These are phyloP conservation scores for Talaromyces sp. DNA, from an alignment of 2,329 filamentous ascomycete species.

Conservation along the genomic window DNA sequence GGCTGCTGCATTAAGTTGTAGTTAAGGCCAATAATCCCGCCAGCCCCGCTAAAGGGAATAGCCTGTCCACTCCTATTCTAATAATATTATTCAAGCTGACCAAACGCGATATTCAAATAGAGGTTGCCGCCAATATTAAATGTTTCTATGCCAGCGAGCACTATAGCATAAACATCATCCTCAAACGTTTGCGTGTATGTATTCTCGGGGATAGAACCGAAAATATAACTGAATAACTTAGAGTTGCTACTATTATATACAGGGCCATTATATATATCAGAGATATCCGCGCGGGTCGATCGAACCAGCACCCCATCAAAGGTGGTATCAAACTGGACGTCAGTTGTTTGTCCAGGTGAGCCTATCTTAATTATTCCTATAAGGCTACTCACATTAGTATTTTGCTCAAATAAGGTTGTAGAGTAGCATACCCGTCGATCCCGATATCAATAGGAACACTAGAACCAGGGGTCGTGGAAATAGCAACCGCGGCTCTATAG, in stretches of 20 bases:
- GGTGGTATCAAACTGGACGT: constrained; percentile 6
- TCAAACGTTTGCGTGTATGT: neutral
- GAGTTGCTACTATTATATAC: neutral
- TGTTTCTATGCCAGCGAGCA: neutral
- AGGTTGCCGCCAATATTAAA: constrained; percentile 1
- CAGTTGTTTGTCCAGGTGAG: neutral
- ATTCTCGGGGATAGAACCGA: neutral
- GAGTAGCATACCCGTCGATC: neutral
- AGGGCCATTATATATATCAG: neutral
- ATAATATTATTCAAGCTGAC: constrained; percentile 5
- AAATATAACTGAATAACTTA: neutral
- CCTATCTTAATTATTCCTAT: constrained; percentile 1
- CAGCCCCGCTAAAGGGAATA: neutral
- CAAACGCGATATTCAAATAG: neutral
- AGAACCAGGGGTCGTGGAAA: neutral
- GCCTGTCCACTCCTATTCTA: neutral
- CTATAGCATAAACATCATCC: neutral
- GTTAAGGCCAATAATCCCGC: neutral
- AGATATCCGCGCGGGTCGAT: neutral
- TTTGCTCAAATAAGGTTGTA: neutral
- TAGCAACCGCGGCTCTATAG: neutral
- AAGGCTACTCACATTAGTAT: neutral
- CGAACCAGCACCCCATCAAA: constrained; percentile 1
- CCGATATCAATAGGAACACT: neutral
- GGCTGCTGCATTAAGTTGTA: neutral